Evolutionary conservation across 345 rosid species (phyloP).

Genomic region (Eucalyptus brandiana): DNA sequence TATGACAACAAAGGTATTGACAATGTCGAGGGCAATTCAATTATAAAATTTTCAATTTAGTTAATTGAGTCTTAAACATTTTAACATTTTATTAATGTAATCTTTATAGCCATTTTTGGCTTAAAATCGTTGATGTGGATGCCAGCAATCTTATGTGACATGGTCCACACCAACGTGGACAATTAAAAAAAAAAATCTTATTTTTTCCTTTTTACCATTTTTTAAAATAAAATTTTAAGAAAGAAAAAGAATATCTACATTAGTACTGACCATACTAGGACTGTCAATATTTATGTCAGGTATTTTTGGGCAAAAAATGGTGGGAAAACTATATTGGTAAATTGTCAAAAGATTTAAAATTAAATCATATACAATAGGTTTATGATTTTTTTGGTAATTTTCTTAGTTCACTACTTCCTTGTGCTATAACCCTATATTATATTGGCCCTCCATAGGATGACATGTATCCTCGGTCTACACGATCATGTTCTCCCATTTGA

Average conservation of each 20-base stretch:
- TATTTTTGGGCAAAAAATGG: neutral
- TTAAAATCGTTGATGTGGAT: accelerated
- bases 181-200: neutral
- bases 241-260: neutral
- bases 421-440: accelerated
- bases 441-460: neutral
- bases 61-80: accelerated
- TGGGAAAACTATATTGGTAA: neutral
- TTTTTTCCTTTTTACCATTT: neutral
- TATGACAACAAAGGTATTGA: too few species aligned
- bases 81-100: accelerated
- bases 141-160: neutral
- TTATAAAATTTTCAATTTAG: accelerated
- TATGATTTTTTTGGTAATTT: neutral
- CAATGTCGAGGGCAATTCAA: neutral
- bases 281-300: accelerated
- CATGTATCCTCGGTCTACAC: neutral
- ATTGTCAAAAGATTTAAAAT: accelerated
- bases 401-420: accelerated
- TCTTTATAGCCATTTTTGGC: accelerated
- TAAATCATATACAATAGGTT: neutral
- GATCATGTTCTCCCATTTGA: neutral
- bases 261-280: accelerated
- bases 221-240: too few species aligned
- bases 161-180: neutral